Evolutionary conservation across 1,284 basidiomycete genomes (phyloP).

Genomic region (Apiotrichum mycotoxinovorans): DNA sequence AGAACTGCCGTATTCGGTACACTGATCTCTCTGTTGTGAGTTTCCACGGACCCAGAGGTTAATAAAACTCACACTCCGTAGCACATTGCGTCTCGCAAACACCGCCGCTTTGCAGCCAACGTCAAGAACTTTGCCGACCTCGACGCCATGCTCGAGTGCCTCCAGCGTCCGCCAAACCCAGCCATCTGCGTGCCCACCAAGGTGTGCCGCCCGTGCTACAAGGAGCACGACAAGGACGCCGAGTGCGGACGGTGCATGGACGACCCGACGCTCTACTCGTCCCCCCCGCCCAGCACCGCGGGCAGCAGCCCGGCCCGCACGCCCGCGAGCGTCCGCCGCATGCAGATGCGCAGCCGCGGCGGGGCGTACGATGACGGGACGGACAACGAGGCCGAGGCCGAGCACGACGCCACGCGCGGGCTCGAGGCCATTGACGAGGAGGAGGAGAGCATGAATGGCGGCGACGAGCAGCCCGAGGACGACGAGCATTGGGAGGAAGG

Average conservation of each 20-base stretch:
- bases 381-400: neutral
- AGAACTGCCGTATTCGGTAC: conserved; percentile 90
- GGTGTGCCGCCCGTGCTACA: conserved; percentile 25
- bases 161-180: conserved; percentile 61
- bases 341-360: neutral
- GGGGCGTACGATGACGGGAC: neutral
- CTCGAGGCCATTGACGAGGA: conserved; percentile 4
- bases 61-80: conserved; percentile 45
- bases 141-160: conserved; percentile 71
- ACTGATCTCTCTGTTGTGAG: conserved; percentile 79
- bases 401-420: neutral
- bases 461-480: neutral
- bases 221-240: conserved; percentile 19
- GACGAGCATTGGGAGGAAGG: conserved; percentile 1
- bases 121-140: conserved; percentile 76
- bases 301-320: conserved; percentile 1
- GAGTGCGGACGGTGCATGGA: conserved; percentile 22
- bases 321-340: neutral
- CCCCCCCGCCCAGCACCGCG: conserved; percentile 8
- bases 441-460: neutral
- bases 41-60: conserved; percentile 10
- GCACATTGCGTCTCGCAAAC: conserved; percentile 74
- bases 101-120: conserved; percentile 81
- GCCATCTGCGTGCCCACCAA: conserved; percentile 19
- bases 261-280: conserved; percentile 15